Evolutionary conservation across 495 filamentous ascomycete species (phyloP).

Genomic region (Apodospora peruviana): DNA sequence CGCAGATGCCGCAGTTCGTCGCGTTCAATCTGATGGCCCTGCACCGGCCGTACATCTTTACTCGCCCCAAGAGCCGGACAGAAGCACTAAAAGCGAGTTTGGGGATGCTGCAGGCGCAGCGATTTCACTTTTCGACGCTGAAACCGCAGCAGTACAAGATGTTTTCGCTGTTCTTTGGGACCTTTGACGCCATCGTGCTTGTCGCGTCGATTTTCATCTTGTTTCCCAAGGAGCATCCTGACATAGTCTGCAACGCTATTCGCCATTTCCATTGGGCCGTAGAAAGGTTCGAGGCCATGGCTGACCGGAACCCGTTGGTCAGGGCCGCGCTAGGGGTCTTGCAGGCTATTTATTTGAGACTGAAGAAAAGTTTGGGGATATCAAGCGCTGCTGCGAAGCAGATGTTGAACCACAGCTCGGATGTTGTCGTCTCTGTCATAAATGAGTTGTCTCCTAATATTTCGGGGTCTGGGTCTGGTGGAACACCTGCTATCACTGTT

Average conservation of each 20-base stretch:
- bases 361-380: conserved; percentile 37
- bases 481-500: too few relatives aligned
- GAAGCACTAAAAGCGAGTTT: conserved; percentile 51
- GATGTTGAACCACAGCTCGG: background rate
- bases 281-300: conserved; percentile 47
- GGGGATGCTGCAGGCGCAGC: conserved; percentile 50
- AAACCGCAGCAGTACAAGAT: conserved; percentile 50
- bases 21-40: conserved; percentile 54
- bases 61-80: conserved; percentile 41
- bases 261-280: conserved; percentile 50
- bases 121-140: conserved; percentile 41
- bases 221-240: conserved; percentile 43
- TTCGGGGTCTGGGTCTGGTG: too few relatives aligned
- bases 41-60: conserved; percentile 60
- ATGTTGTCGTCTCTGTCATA: background rate
- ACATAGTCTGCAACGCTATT: conserved; percentile 35
- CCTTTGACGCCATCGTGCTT: conserved; percentile 58
- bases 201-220: conserved; percentile 54
- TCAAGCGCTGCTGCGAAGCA: conserved; percentile 5
- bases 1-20: conserved; percentile 39
- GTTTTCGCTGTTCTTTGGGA: conserved; percentile 50
- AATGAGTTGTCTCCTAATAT: too few relatives aligned
- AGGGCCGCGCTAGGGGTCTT: conserved; percentile 47
- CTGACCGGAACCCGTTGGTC: conserved; percentile 44
- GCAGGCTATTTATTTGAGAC: conserved; percentile 37